These are phyloP conservation scores for Globisporangium yorkense DNA, from an alignment of 352 stramenopile genomes.

Conservation along the genomic window DNA sequence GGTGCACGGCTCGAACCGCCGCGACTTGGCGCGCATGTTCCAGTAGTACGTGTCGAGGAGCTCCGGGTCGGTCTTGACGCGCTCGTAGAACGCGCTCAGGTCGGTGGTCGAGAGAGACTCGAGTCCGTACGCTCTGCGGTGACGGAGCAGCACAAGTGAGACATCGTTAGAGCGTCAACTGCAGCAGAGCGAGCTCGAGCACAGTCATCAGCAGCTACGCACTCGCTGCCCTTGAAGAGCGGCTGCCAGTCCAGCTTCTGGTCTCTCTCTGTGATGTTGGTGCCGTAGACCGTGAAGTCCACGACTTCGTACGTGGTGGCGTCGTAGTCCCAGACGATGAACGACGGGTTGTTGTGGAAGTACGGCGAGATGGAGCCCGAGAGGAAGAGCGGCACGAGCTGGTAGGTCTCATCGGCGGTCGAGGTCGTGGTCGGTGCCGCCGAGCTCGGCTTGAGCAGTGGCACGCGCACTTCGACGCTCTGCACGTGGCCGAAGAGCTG, in stretches of 20 bases:
- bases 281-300: slow-evolving; percentile 66
- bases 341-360: slow-evolving; percentile 88
- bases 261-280: slow-evolving; percentile 42
- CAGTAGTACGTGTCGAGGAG: slow-evolving; percentile 70
- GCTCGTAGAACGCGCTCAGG: slow-evolving; percentile 38
- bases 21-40: slow-evolving; percentile 73
- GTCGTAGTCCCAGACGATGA: slow-evolving; percentile 79
- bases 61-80: slow-evolving; percentile 35
- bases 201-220: neutral
- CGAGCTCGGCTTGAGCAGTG: slow-evolving; percentile 11
- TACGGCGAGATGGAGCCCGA: slow-evolving; percentile 78
- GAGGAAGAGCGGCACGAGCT: slow-evolving; percentile 70
- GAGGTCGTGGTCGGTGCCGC: slow-evolving; percentile 3
- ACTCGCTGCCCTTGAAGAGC: slow-evolving; percentile 42
- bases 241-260: slow-evolving; percentile 39
- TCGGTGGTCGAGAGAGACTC: slow-evolving; percentile 33
- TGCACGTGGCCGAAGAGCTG: slow-evolving; percentile 90
- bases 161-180: neutral
- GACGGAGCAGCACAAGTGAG: neutral
- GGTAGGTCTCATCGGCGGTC: slow-evolving; percentile 5
- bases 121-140: slow-evolving; percentile 40
- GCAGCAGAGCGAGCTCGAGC: neutral
- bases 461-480: slow-evolving; percentile 84
- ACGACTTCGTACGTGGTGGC: slow-evolving; percentile 53
- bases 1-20: slow-evolving; percentile 33